Evolutionary conservation across 1,139 yeast species (phyloP), one percentile per base, ranked within the genome.

Genomic region (Suhomyces bokatorum): DNA sequence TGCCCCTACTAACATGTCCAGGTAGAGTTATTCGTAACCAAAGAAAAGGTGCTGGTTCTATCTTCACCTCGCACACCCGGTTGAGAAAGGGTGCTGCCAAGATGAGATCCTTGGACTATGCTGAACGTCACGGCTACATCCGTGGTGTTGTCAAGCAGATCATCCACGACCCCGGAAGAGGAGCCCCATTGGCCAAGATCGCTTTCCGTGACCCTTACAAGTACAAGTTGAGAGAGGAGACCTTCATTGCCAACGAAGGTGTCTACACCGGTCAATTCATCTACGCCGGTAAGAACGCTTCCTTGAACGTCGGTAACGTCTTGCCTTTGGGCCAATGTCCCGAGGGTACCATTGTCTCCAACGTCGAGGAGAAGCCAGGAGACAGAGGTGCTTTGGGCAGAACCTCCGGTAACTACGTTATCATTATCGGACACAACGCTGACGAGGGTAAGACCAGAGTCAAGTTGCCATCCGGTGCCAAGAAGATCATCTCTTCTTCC

Each of bases 21-120:
- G 98, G 99, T 88, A 93, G 99, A 87, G 99, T 95, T 81, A 95
- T 95, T 84, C 96, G 99, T 83, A 93, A 95, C 86, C 99, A 95
- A 87, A 91, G 99, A 89, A 95, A 95, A 83, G 98, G 98, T 86
- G 98, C 97, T 80, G 99, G 99, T 74, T 91, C 98, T 71, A 90
- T 95, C 85, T 95, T 95, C 90, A 87, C 96, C 77, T 85, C 99
- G 70, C 96, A 91, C 93, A 93, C 98, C 84, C 93, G 98, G 81
- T 89, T 95, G 78, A 89, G 99, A 87, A 88, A 95, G 83, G 99
- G 99, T 77, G 98, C 99, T 74, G 99, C 99, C 76, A 93, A 91
- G 87, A 87, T 91, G 77, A 89, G 99, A 86, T 87, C 96, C 74
- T 87, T 93, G 78, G 99, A 93, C 78, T 93, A 84, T 70, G 96